Percentiles rank a stretch among this genome's conserved stretches.
These are phyloP conservation scores for Scheffersomyces lignosus DNA, from an alignment of 805 yeast species.

Conservation along the genomic window DNA sequence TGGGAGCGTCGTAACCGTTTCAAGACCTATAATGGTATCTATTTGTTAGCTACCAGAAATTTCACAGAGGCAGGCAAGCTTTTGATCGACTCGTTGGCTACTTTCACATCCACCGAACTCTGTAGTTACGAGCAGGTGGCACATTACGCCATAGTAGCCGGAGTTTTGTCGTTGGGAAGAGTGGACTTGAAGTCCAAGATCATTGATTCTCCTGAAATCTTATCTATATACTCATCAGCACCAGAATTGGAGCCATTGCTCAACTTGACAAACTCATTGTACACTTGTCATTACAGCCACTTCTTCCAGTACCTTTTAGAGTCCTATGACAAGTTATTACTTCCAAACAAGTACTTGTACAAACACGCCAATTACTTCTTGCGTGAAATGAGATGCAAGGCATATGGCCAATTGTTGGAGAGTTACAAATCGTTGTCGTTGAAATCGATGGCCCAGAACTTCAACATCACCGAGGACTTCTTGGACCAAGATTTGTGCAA, in stretches of 20 bases:
- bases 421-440: slow-evolving; percentile 88
- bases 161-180: slow-evolving; percentile 78
- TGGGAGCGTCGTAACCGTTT: slow-evolving; percentile 97
- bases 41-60: slow-evolving; percentile 79
- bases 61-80: slow-evolving; percentile 83
- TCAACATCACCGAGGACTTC: slow-evolving; percentile 86
- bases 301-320: slow-evolving; percentile 76
- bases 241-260: slow-evolving; percentile 76
- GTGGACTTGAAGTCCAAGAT: slow-evolving; percentile 80
- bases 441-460: slow-evolving; percentile 90
- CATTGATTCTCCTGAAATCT: slow-evolving; percentile 91
- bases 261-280: slow-evolving; percentile 79
- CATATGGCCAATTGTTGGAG: slow-evolving; percentile 90
- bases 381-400: slow-evolving; percentile 92
- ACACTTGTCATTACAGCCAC: slow-evolving; percentile 81
- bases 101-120: slow-evolving; percentile 91
- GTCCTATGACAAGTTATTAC: slow-evolving; percentile 70
- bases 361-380: slow-evolving; percentile 82
- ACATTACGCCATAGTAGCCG: slow-evolving; percentile 83
- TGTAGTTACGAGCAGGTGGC: slow-evolving; percentile 89
- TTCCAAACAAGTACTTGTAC: slow-evolving; percentile 61
- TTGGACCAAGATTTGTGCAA: slow-evolving; percentile 84
- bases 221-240: slow-evolving; percentile 73
- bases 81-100: slow-evolving; percentile 87
- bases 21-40: slow-evolving; percentile 88